Evolutionary conservation across 75 land plant species (phyloP).

Genomic region (Selaginella tamariscina): DNA sequence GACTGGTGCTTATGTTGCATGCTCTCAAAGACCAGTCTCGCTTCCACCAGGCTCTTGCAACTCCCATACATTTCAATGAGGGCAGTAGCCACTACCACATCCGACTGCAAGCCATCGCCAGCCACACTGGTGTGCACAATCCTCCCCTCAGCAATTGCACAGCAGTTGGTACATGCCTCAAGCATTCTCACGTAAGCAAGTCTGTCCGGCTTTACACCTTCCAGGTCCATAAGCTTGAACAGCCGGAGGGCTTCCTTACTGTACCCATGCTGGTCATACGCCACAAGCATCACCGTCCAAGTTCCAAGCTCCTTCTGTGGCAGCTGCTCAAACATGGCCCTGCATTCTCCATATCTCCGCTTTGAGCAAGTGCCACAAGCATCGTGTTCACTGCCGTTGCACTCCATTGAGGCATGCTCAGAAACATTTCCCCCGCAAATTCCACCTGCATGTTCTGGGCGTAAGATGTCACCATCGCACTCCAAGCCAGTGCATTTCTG

Average conservation of each 20-base stretch:
- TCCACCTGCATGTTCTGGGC: background rate
- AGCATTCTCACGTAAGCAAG: background rate
- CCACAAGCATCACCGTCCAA: background rate
- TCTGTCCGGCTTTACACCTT: background rate
- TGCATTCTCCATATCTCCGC: background rate
- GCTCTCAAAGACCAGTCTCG: background rate
- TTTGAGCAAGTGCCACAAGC: background rate
- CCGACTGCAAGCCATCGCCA: background rate
- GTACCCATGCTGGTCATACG: conserved; percentile 4
- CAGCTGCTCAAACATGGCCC: conserved; percentile 1
- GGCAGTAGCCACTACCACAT: conserved; percentile 1
- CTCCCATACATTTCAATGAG: background rate
- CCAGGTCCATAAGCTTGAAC: background rate
- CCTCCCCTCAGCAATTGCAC: conserved; percentile 3
- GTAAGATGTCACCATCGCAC: background rate
- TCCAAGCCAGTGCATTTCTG: background rate
- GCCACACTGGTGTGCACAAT: background rate
- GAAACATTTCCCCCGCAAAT: background rate
- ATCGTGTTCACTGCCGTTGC: background rate
- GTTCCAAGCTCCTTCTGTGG: background rate
- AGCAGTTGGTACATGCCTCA: background rate
- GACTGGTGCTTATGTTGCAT: conserved; percentile 17
- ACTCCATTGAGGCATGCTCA: conserved; percentile 3
- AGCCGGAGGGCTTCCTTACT: background rate
- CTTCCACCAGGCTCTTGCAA: background rate